These are phyloP conservation scores for Vigna mungo DNA, from an alignment of 306 rosid species.

Conservation along the genomic window DNA sequence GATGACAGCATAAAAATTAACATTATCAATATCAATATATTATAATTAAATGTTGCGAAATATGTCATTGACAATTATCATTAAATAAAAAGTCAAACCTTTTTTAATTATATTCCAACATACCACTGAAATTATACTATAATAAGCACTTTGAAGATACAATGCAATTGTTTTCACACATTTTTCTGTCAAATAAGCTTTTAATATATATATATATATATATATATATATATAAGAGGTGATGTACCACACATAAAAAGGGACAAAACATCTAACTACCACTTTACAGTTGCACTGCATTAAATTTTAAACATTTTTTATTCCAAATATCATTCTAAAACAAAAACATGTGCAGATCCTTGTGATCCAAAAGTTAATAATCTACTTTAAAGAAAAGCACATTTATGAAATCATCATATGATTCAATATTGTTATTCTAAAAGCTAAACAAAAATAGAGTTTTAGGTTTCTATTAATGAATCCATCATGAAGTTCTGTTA, in stretches of 20 bases:
- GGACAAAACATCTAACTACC: background rate
- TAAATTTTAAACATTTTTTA: background rate
- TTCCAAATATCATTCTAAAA: too few species aligned
- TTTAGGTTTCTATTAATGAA: background rate
- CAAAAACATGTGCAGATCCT: too few species aligned
- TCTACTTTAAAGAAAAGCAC: background rate
- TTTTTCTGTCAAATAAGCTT: background rate
- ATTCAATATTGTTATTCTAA: background rate
- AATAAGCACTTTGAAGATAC: background rate
- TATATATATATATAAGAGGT: too few species aligned
- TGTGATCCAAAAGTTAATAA: too few species aligned
- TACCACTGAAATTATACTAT: background rate
- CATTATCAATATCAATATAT: too few species aligned
- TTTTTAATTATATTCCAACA: background rate
- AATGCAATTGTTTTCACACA: background rate
- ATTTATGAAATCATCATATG: background rate
- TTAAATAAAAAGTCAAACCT: background rate
- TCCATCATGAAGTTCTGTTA: slow-evolving; percentile 3
- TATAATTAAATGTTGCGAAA: too few species aligned
- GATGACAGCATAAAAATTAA: too few species aligned
- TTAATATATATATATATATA: background rate
- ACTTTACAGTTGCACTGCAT: background rate
- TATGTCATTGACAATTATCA: background rate
- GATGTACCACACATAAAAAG: background rate
- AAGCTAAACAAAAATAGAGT: background rate